phyloP scores from a whole-genome alignment of 2,329 filamentous ascomycete species.

The Exophiala oligosperma region DNA sequence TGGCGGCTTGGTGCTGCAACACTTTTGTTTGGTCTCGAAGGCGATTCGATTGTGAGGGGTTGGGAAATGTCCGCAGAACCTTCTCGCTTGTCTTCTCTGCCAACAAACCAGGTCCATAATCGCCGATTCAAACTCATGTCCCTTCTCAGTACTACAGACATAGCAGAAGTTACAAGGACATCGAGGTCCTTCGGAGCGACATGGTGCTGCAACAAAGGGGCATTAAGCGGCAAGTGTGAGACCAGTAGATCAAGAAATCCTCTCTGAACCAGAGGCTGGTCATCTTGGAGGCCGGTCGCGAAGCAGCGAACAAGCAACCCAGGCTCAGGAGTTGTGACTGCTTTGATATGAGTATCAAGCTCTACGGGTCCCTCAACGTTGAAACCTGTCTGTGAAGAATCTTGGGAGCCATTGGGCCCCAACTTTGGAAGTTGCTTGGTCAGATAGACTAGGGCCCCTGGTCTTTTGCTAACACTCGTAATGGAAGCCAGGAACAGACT shows the following conservation, averaged over 20 bases:
- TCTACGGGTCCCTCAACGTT: constrained; percentile 40
- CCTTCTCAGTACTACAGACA: constrained; percentile 81
- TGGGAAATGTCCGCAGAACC: constrained; percentile 15
- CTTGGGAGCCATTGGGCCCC: constrained; percentile 40
- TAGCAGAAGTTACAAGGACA: constrained; percentile 76
- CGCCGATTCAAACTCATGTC: constrained; percentile 97
- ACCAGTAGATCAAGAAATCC: constrained; percentile 93
- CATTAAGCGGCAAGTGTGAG: constrained; percentile 82
- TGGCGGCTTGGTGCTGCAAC: constrained; percentile 50
- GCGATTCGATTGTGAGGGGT: constrained; percentile 1
- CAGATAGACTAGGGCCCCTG: constrained; percentile 85
- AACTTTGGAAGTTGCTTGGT: constrained; percentile 75
- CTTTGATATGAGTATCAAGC: constrained; percentile 56
- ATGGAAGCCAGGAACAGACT: constrained; percentile 93
- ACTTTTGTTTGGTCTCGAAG: constrained; percentile 15
- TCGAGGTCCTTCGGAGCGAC: constrained; percentile 77
- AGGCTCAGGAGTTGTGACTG: constrained; percentile 86
- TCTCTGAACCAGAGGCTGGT: constrained; percentile 87
- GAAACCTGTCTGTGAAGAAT: constrained; percentile 23
- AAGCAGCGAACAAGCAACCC: constrained; percentile 89
- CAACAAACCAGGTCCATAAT: constrained; percentile 94
- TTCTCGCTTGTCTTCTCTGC: constrained; percentile 58
- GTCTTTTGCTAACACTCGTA: constrained; percentile 79
- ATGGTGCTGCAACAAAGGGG: constrained; percentile 72
- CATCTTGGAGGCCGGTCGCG: constrained; percentile 81